Conservation (phyloP, 352 stramenopile genomes). For the Pythium phragmiticola region DNA sequence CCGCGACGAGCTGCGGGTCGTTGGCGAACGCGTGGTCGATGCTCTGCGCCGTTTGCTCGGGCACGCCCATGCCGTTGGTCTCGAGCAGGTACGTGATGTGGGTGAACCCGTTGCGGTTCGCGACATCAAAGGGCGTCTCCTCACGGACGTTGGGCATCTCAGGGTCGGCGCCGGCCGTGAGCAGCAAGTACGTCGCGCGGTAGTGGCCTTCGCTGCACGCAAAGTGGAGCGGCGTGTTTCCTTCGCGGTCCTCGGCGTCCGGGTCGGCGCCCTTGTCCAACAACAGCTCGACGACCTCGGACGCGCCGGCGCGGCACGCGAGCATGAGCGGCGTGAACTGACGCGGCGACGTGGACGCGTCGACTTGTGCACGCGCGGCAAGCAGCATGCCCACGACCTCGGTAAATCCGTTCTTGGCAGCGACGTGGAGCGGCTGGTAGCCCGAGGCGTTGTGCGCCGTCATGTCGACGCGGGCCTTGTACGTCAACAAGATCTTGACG, state of each 20-base stretch:
- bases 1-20: slow-evolving; percentile 58
- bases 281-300: slow-evolving; percentile 66
- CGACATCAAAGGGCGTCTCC: slow-evolving; percentile 80
- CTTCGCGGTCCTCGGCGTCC: slow-evolving; percentile 70
- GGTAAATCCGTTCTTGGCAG: slow-evolving; percentile 49
- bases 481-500: slow-evolving; percentile 57
- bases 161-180: slow-evolving; percentile 80
- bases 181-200: slow-evolving; percentile 69
- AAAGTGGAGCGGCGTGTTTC: slow-evolving; percentile 83
- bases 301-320: slow-evolving; percentile 50
- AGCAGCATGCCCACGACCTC: slow-evolving; percentile 51
- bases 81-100: slow-evolving; percentile 80
- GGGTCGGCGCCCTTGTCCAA: slow-evolving; percentile 73
- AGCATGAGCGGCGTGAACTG: slow-evolving; percentile 74
- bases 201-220: slow-evolving; percentile 74
- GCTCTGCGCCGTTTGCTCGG: slow-evolving; percentile 49
- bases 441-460: slow-evolving; percentile 38
- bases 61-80: slow-evolving; percentile 65
- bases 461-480: slow-evolving; percentile 49
- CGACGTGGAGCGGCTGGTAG: slow-evolving; percentile 59
- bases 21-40: slow-evolving; percentile 66
- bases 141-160: slow-evolving; percentile 83
- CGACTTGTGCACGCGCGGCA: slow-evolving; percentile 40
- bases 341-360: slow-evolving; percentile 41
- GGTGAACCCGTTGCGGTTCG: slow-evolving; percentile 55